Evolutionary conservation across 805 yeast species (phyloP).

Genomic region (Wickerhamomyces sydowiorum): DNA sequence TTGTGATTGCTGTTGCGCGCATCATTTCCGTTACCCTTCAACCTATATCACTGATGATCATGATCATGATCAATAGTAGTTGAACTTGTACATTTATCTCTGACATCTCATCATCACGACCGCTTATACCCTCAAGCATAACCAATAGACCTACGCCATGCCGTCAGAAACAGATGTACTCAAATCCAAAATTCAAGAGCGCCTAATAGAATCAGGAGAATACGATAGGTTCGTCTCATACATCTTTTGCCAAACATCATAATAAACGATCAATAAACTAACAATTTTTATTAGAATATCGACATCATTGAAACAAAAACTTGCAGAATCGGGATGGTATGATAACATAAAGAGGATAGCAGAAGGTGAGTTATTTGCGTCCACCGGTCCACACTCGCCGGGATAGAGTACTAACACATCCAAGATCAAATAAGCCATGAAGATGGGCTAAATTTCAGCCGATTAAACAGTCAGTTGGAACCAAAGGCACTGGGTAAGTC

Average conservation of each 20-base stretch:
- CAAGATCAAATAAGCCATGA: conserved; percentile 33
- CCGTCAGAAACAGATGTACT: conserved; percentile 20
- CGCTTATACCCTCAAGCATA: neutral
- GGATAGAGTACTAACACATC: neutral
- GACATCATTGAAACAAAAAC: conserved; percentile 51
- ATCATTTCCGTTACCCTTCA: neutral
- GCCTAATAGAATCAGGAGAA: conserved; percentile 71
- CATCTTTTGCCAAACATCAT: neutral
- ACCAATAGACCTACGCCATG: neutral
- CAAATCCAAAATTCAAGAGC: conserved; percentile 61
- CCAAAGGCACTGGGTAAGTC: conserved; percentile 57
- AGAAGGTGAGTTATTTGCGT: conserved; percentile 31
- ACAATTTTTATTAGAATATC: conserved; percentile 38
- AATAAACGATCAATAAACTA: neutral
- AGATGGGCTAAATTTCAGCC: conserved; percentile 44
- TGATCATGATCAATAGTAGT: too few relatives aligned
- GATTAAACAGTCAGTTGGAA: conserved; percentile 45
- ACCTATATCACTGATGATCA: too few relatives aligned
- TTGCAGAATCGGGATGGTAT: conserved; percentile 81
- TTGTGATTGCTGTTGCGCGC: neutral
- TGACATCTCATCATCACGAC: neutral
- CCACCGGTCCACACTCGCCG: neutral
- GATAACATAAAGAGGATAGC: conserved; percentile 66
- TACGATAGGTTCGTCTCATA: conserved; percentile 46
- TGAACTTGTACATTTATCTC: too few relatives aligned